Evolutionary conservation across 768 basidiomycete genomes (phyloP).

Genomic region (Candolleomyces eurysporus): DNA sequence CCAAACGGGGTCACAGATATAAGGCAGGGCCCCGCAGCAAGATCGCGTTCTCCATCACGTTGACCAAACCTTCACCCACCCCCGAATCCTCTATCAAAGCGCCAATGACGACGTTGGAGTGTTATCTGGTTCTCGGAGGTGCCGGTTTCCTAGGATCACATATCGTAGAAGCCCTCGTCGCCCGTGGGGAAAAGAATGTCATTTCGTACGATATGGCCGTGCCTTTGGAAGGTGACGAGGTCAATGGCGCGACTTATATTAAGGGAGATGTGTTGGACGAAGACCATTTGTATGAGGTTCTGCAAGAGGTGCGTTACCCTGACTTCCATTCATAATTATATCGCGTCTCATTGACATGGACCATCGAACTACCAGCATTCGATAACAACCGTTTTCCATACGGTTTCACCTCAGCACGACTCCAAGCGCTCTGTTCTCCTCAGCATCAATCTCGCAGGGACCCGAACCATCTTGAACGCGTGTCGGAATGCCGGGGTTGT

Average conservation of each 20-base stretch:
- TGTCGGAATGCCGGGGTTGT: slow-evolving; percentile 37
- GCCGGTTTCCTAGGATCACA: slow-evolving; percentile 48
- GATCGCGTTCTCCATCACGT: too few species aligned
- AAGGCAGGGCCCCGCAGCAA: too few species aligned
- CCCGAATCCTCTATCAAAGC: too few species aligned
- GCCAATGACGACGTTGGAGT: too few species aligned
- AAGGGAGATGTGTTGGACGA: slow-evolving; percentile 49
- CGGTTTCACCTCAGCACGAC: slow-evolving; percentile 47
- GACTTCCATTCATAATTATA: background rate
- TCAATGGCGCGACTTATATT: slow-evolving; percentile 39
- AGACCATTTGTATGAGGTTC: slow-evolving; percentile 34
- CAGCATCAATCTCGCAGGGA: slow-evolving; percentile 53
- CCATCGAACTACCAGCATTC: slow-evolving; percentile 20
- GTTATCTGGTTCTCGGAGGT: slow-evolving; percentile 53
- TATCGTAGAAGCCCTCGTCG: slow-evolving; percentile 47
- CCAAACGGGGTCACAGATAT: too few species aligned
- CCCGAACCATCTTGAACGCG: slow-evolving; percentile 41
- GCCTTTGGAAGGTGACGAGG: slow-evolving; percentile 37
- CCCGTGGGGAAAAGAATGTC: slow-evolving; percentile 37
- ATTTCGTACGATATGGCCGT: slow-evolving; percentile 50
- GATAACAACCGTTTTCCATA: slow-evolving; percentile 51
- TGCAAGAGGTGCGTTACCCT: slow-evolving; percentile 33
- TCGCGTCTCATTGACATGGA: too few species aligned
- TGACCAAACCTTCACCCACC: too few species aligned
- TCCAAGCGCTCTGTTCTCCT: slow-evolving; percentile 37